Conservation (phyloP, 2,329 filamentous ascomycete species). For the Penicillium freii region DNA sequence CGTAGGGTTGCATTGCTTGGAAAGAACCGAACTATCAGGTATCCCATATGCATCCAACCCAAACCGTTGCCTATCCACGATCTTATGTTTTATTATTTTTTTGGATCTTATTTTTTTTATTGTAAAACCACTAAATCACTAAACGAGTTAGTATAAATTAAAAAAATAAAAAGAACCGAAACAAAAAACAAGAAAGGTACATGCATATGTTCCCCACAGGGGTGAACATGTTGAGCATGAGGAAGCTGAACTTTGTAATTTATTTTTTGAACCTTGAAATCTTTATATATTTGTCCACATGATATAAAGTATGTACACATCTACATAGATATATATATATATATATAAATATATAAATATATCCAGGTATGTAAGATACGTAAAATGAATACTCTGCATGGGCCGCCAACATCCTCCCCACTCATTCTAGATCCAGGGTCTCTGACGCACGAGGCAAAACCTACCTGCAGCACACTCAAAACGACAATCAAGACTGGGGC, state of each 20-base stretch:
- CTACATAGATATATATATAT: neutral
- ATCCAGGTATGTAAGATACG: neutral
- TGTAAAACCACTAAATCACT: neutral
- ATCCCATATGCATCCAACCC: neutral
- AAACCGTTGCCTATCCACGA: constrained; percentile 2
- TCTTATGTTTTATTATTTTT: neutral
- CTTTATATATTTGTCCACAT: neutral
- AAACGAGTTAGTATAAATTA: neutral
- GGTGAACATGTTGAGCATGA: neutral
- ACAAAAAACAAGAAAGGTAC: neutral
- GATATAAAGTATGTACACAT: neutral
- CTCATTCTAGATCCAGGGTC: constrained; percentile 42
- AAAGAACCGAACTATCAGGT: constrained; percentile 1
- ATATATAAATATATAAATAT: neutral
- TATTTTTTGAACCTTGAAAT: neutral
- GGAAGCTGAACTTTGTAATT: neutral
- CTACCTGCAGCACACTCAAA: constrained; percentile 44
- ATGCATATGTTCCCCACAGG: constrained; percentile 1
- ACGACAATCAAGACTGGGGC: constrained; percentile 34
- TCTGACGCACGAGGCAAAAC: constrained; percentile 45
- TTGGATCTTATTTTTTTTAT: neutral
- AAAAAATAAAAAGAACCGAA: neutral
- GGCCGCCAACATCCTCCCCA: constrained; percentile 35
- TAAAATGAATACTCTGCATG: constrained; percentile 31
- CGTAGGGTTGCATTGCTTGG: neutral